Percentiles rank a stretch among this genome's conserved stretches.
Conservation (phyloP, 148 eudicot genomes). For the Rhododendron ferrugineum region DNA sequence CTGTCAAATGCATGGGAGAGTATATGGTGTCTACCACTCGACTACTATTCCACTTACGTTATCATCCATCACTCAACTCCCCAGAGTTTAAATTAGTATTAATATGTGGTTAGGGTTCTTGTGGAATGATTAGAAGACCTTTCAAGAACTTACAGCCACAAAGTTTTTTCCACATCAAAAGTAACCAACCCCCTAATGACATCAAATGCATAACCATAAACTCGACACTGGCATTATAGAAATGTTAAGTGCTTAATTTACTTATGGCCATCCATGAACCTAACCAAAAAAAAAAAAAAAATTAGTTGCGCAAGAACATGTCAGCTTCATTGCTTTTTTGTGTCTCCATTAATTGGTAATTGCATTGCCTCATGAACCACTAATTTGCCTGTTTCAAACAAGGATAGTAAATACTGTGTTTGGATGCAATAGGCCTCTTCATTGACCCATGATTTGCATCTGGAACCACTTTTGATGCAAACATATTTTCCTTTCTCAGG, state of each 20-base stretch:
- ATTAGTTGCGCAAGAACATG: background rate
- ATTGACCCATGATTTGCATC: background rate
- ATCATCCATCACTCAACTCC: background rate
- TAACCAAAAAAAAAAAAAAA: background rate
- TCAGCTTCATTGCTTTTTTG: background rate
- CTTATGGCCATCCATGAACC: background rate
- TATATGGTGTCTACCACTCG: background rate
- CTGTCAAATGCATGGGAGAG: background rate
- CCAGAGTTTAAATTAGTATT: background rate
- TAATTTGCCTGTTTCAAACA: background rate
- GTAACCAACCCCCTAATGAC: background rate
- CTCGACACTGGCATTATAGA: constrained; percentile 1
- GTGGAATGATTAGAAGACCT: background rate
- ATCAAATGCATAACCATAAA: background rate
- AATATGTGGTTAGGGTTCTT: background rate
- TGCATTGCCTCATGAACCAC: background rate
- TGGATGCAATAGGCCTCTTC: background rate
- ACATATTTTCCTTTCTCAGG: background rate
- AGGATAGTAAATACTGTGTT: background rate
- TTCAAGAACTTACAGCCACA: background rate
- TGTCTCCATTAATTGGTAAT: background rate
- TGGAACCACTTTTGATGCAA: background rate
- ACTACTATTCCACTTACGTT: no score
- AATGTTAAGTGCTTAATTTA: background rate
- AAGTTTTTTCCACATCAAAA: background rate